Evolutionary conservation across 2,329 filamentous ascomycete species (phyloP).

Genomic region (Trichoderma sp.): DNA sequence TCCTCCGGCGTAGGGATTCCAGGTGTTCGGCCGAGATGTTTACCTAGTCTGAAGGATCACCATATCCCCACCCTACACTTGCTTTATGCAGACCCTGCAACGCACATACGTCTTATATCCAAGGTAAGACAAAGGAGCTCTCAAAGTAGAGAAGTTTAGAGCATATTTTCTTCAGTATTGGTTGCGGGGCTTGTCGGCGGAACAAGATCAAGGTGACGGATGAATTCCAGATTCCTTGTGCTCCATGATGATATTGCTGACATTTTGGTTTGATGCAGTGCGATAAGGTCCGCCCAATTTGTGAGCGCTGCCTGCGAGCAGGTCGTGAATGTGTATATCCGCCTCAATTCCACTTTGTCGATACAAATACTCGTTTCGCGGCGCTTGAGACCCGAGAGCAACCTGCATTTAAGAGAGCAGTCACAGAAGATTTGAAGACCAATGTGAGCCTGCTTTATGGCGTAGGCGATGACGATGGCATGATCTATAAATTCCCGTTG

Average conservation of each 20-base stretch:
- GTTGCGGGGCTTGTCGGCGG: not conserved
- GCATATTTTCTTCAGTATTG: not conserved
- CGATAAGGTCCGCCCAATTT: not conserved
- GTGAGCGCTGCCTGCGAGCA: not conserved
- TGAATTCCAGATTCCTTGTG: not conserved
- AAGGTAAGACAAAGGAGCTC: not conserved
- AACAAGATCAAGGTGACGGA: not conserved
- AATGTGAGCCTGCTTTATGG: not conserved
- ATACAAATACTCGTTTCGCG: not conserved
- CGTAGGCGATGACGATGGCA: not conserved
- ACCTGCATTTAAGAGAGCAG: not conserved
- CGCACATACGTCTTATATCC: not conserved
- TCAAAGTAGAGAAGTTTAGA: not conserved
- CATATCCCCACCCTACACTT: not conserved
- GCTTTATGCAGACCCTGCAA: not conserved
- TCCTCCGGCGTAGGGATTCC: not conserved
- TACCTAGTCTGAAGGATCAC: not conserved
- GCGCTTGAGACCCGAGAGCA: not conserved
- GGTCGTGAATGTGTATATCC: not conserved
- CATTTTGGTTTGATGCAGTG: not conserved
- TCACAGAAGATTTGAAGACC: not conserved
- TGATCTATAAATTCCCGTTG: not conserved
- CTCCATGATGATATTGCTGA: not conserved
- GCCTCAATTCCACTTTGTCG: not conserved
- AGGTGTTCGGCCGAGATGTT: not conserved